Evolutionary conservation across 2,329 filamentous ascomycete genomes (phyloP), one percentile per base, ranked within the genome.

Genomic region (Verticillium dahliae): DNA sequence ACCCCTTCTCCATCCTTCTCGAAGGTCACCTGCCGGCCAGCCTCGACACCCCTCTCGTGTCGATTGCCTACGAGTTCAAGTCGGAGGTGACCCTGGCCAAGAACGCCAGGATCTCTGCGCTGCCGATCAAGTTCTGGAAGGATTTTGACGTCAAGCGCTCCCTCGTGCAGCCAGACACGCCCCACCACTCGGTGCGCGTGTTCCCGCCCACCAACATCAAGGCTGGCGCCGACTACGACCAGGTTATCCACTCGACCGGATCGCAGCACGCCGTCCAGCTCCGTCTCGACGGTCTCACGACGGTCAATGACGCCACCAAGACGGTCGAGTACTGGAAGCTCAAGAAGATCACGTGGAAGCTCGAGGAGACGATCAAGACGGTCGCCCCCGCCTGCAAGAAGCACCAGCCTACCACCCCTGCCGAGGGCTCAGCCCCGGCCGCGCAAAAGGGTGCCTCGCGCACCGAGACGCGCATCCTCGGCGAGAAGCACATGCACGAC

Each of bases 191-290:
- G 15, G 88, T 97, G 65, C 91, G 94, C 70, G 90, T 98, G 71
- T 99, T 99, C 77, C 95, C 94, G 57, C 94, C 95, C 0, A 99
- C 95, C 67, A 95, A 96, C 76, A 88, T 99, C 70, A 93, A 91
- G 67, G 90, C 92, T 62, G 89, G 88, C 70, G 90, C 95, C 65
- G 88, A 91, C 69, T 88, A 96, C 65, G 89, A 89, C 56, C 86
- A 91, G 41, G 86, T 96, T 66, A 88, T 97, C 65, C 89, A 97
- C 76, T 92, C 94, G 5, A 90, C 93, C 63, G 90, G 91, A 69
- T 87, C 85, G 69, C 22, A 55, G 31, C 94, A 96, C 77, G 89
- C 82, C 11, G 83, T 97, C 58, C 83, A 86, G 56, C 87, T 97
- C 77, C 88, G 89, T 59, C 84, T 99, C 65, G 91, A 93, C 65